phyloP scores from a whole-genome alignment of 768 basidiomycete genomes.

The Pholiota molesta region DNA sequence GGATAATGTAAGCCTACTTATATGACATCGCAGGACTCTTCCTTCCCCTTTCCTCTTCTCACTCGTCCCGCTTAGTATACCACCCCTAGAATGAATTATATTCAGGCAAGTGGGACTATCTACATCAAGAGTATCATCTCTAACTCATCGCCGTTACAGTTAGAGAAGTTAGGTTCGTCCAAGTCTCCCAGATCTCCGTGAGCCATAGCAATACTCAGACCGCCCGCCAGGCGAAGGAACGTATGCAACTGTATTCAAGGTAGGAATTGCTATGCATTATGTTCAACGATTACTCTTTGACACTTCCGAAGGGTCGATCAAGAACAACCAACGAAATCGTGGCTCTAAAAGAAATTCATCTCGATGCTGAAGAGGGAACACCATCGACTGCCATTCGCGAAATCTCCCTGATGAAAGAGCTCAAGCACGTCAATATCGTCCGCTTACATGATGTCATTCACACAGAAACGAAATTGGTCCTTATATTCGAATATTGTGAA shows the following conservation, averaged over 20 bases:
- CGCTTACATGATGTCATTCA: slow-evolving; percentile 98
- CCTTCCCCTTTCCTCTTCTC: background rate
- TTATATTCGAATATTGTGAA: slow-evolving; percentile 98
- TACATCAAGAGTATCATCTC: slow-evolving; percentile 4
- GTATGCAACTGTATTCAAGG: slow-evolving; percentile 98
- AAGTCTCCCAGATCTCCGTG: background rate
- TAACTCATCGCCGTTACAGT: slow-evolving; percentile 38
- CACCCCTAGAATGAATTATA: slow-evolving; percentile 48
- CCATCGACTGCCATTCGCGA: slow-evolving; percentile 98
- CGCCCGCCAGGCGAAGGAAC: slow-evolving; percentile 82
- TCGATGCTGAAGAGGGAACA: slow-evolving; percentile 99
- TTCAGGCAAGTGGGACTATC: slow-evolving; percentile 42
- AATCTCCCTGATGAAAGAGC: slow-evolving; percentile 99
- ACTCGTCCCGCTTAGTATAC: slow-evolving; percentile 10
- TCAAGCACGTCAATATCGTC: slow-evolving; percentile 98
- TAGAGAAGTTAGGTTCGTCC: slow-evolving; percentile 82
- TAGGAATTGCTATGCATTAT: slow-evolving; percentile 9
- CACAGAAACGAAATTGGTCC: slow-evolving; percentile 95
- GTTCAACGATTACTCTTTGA: slow-evolving; percentile 2
- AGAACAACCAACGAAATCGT: slow-evolving; percentile 99
- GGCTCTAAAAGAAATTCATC: slow-evolving; percentile 97
- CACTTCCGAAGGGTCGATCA: slow-evolving; percentile 73
- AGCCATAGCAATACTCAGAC: slow-evolving; percentile 20
- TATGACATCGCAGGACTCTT: background rate
- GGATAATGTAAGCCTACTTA: background rate